Evolutionary conservation across 306 rosid genomes (phyloP).

Genomic region (Prunus salicina): DNA sequence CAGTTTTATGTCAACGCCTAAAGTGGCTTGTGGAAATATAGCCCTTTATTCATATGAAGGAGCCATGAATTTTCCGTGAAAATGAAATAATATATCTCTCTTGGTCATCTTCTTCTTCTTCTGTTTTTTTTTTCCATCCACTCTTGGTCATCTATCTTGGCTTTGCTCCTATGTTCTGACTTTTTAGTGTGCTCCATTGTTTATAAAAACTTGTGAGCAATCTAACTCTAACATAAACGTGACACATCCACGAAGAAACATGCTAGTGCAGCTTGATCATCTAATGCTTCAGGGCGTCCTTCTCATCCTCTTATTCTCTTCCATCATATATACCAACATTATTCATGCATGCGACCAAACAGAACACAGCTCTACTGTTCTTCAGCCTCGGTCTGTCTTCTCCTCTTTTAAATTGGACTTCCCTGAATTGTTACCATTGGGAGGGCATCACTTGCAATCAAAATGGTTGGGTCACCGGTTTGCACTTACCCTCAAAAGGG

Average conservation of each 20-base stretch:
- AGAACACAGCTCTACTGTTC: background rate
- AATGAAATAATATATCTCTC: background rate
- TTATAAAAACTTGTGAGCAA: background rate
- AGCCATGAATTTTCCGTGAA: background rate
- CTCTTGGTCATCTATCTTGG: too few relatives aligned
- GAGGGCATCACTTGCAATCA: slow-evolving; percentile 3
- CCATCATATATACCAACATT: background rate
- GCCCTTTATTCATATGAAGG: background rate
- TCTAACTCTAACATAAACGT: background rate
- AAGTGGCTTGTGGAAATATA: background rate
- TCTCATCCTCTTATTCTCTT: background rate
- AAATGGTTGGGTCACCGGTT: background rate
- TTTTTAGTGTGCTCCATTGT: background rate
- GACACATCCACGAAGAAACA: background rate
- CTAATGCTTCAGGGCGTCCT: background rate
- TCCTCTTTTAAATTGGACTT: slow-evolving; percentile 6
- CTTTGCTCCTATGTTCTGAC: background rate
- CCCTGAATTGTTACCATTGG: background rate
- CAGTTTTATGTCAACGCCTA: background rate
- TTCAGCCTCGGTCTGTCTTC: background rate
- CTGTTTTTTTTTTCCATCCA: too few relatives aligned
- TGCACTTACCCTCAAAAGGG: background rate
- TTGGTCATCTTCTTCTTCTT: too few relatives aligned
- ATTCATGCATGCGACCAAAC: background rate
- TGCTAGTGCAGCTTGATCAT: background rate